Evolutionary conservation across 2,329 filamentous ascomycete species (phyloP).

Genomic region (Alternaria postmessia): DNA sequence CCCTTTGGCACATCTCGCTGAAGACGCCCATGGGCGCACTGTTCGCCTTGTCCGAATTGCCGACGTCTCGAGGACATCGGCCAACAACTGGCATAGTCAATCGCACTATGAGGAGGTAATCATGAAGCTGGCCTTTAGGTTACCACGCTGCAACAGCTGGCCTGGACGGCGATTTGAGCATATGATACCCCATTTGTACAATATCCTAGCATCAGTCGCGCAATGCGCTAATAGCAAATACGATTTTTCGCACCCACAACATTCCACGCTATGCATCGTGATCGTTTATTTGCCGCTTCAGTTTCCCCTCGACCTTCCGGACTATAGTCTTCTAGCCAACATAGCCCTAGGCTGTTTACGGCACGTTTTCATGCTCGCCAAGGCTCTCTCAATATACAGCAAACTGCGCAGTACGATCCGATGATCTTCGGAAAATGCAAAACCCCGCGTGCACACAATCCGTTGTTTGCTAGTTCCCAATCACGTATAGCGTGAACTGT

Average conservation of each 20-base stretch:
- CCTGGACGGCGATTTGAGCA: conserved; percentile 3
- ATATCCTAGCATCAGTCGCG: conserved; percentile 6
- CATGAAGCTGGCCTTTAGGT: conserved; percentile 15
- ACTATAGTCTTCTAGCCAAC: neutral
- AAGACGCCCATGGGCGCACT: neutral
- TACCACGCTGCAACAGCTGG: conserved; percentile 14
- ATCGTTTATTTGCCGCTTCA: neutral
- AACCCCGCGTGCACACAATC: neutral
- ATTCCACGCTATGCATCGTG: neutral
- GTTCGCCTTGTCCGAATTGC: neutral
- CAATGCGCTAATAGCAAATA: neutral
- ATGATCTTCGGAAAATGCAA: conserved; percentile 14
- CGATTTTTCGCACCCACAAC: neutral
- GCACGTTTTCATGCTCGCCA: neutral
- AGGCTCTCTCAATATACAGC: neutral
- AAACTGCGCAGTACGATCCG: conserved; percentile 3
- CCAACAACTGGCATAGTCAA: neutral
- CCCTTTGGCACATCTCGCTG: neutral
- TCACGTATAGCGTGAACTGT: neutral
- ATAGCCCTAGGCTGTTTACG: neutral
- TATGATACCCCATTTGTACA: conserved; percentile 16
- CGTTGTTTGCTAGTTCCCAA: neutral
- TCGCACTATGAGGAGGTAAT: neutral
- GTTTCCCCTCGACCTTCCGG: neutral
- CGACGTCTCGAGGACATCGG: neutral